A percentile compares a stretch with the other conserved stretches of the same genome.
These are phyloP conservation scores for Boletus vinaceobasis DNA, from an alignment of 768 basidiomycete species.

Conservation along the genomic window DNA sequence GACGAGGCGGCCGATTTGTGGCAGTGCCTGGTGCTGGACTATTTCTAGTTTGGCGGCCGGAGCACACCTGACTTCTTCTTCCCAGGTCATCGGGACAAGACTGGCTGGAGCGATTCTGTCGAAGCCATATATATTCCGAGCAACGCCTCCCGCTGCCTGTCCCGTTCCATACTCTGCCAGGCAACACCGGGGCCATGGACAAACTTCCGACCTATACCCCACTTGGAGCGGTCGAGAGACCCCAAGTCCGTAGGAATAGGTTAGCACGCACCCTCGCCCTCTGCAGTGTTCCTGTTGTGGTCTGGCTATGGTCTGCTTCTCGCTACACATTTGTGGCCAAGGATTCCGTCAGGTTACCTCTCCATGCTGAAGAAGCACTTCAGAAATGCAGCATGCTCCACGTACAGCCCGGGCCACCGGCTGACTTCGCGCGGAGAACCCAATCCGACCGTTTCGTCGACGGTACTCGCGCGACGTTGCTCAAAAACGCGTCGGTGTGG, in stretches of 20 bases:
- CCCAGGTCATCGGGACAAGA: neutral
- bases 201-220: constrained; percentile 23
- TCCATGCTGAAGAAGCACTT: constrained; percentile 29
- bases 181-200: constrained; percentile 20
- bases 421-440: constrained; percentile 30
- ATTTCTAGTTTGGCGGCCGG: neutral
- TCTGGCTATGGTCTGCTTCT: constrained; percentile 22
- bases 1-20: constrained; percentile 4
- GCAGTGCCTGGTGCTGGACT: neutral
- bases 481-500: constrained; percentile 53
- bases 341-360: constrained; percentile 21
- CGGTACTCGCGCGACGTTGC: constrained; percentile 37
- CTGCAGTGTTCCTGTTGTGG: constrained; percentile 11
- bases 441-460: constrained; percentile 38
- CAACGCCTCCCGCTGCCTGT: neutral
- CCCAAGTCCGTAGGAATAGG: constrained; percentile 7
- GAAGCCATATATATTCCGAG: neutral
- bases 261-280: constrained; percentile 15
- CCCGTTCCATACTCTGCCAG: neutral
- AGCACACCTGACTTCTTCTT: neutral
- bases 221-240: constrained; percentile 9
- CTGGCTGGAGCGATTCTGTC: neutral
- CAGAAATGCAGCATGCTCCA: constrained; percentile 36
- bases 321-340: constrained; percentile 6
- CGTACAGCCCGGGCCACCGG: constrained; percentile 36